phyloP scores from a whole-genome alignment of 768 basidiomycete genomes.

The Macrolepiota dolichaula region DNA sequence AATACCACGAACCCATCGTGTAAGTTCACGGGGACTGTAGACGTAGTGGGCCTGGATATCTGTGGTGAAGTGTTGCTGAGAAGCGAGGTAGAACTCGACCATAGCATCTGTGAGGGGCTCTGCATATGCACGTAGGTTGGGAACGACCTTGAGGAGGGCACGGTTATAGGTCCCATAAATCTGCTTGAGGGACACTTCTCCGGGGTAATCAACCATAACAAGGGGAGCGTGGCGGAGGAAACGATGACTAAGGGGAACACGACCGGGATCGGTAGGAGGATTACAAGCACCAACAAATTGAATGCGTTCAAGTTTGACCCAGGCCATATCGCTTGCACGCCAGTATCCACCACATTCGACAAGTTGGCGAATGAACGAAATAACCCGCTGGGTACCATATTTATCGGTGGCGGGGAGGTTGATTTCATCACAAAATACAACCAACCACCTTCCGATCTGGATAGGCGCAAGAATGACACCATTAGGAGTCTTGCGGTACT shows the following conservation, averaged over 20 bases:
- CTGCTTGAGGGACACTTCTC: conserved; percentile 93
- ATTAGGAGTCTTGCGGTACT: conserved; percentile 97
- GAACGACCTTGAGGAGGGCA: conserved; percentile 92
- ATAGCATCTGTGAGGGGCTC: conserved; percentile 96
- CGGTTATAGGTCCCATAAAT: conserved; percentile 99
- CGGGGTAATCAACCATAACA: conserved; percentile 99
- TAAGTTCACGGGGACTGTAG: conserved; percentile 98
- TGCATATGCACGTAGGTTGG: conserved; percentile 87
- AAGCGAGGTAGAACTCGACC: conserved; percentile 93
- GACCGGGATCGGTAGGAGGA: conserved; percentile 97
- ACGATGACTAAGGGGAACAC: conserved; percentile 95
- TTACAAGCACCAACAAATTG: conserved; percentile 99
- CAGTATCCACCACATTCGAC: conserved; percentile 95
- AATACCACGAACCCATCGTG: conserved; percentile 95
- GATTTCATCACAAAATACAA: conserved; percentile 99
- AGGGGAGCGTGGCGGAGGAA: conserved; percentile 97
- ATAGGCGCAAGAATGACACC: conserved; percentile 93
- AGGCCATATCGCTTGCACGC: conserved; percentile 90
- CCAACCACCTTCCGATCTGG: conserved; percentile 96
- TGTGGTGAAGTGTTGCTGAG: conserved; percentile 92
- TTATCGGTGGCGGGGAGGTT: conserved; percentile 96
- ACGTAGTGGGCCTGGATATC: conserved; percentile 99
- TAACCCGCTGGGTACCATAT: conserved; percentile 97
- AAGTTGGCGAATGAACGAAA: conserved; percentile 96
- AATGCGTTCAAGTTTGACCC: conserved; percentile 98